phyloP scores from a whole-genome alignment of 345 rosid species.

The Turnera subulata region DNA sequence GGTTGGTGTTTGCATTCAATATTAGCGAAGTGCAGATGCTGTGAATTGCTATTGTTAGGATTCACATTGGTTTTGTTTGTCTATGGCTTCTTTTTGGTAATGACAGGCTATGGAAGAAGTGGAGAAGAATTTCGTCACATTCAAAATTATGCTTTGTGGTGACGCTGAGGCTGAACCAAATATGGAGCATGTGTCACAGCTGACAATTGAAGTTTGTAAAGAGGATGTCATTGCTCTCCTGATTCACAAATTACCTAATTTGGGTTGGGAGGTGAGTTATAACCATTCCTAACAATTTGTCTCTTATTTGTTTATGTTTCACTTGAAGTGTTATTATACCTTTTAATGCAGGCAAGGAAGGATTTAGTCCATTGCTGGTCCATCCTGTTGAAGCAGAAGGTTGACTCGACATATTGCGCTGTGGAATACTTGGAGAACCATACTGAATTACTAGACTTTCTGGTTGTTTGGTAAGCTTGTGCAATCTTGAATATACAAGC shows the following conservation, averaged over 20 bases:
- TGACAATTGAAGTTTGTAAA: conserved; percentile 74
- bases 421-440: conserved; percentile 81
- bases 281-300: not conserved
- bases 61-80: too few species aligned
- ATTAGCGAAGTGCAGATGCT: too few species aligned
- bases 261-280: conserved; percentile 90
- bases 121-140: conserved; percentile 72
- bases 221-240: conserved; percentile 76
- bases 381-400: conserved; percentile 76
- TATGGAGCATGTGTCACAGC: conserved; percentile 64
- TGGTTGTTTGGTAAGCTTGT: conserved; percentile 59
- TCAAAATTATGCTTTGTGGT: conserved; percentile 81
- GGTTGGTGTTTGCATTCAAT: too few species aligned
- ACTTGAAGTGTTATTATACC: not conserved
- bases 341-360: conserved; percentile 62
- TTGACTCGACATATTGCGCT: conserved; percentile 59
- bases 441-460: conserved; percentile 78
- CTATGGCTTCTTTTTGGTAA: not conserved
- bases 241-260: conserved; percentile 70
- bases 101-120: conserved; percentile 83
- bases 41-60: too few species aligned
- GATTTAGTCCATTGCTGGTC: conserved; percentile 92
- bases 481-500: not conserved
- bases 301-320: not conserved
- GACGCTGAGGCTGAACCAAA: conserved; percentile 88